Evolutionary conservation across 176 grass and related monocot genomes (phyloP).

Genomic region (Dactylis glomerata): DNA sequence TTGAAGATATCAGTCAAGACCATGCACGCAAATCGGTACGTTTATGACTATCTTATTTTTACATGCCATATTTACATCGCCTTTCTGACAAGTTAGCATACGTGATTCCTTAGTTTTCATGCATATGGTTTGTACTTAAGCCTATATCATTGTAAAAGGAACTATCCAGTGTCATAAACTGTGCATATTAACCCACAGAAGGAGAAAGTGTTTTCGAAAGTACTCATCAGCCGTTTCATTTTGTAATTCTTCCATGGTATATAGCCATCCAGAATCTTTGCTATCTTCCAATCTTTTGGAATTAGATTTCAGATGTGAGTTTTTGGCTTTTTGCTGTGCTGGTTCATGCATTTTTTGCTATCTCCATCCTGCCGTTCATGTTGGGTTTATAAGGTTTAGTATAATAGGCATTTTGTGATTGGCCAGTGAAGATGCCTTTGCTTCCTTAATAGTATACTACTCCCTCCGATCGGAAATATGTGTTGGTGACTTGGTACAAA

Average conservation of each 20-base stretch:
- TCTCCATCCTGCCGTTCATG: background rate
- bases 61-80: background rate
- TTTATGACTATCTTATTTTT: conserved; percentile 16
- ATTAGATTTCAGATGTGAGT: background rate
- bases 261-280: background rate
- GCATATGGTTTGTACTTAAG: background rate
- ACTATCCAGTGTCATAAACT: background rate
- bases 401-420: background rate
- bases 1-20: conserved; percentile 99
- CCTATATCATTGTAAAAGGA: background rate
- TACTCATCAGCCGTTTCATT: background rate
- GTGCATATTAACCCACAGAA: background rate
- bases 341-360: background rate
- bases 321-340: background rate
- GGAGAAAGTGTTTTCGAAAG: background rate
- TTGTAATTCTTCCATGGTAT: background rate
- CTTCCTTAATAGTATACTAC: background rate
- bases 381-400: conserved; percentile 10
- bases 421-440: background rate
- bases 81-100: background rate
- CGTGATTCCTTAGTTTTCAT: background rate
- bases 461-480: too few relatives aligned
- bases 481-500: too few relatives aligned
- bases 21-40: conserved; percentile 92
- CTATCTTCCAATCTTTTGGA: background rate